These are phyloP conservation scores for Inonotus obliquus DNA, from an alignment of 1,284 basidiomycete species.

Conservation along the genomic window DNA sequence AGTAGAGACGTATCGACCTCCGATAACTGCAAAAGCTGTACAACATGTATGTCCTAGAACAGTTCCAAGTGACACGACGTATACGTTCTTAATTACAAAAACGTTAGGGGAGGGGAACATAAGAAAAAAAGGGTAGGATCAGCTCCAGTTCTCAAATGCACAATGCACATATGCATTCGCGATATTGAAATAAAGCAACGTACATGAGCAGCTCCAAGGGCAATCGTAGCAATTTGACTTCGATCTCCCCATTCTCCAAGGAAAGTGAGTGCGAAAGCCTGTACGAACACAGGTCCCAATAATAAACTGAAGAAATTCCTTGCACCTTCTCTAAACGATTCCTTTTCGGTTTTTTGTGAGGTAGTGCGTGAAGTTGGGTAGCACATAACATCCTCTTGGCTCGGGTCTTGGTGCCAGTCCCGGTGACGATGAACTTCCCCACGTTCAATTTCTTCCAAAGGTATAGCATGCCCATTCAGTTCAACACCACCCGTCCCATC, in stretches of 20 bases:
- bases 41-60: constrained; percentile 87
- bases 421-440: constrained; percentile 31
- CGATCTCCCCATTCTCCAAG: constrained; percentile 98
- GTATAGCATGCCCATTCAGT: constrained; percentile 39
- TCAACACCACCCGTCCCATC: constrained; percentile 37
- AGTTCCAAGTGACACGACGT: constrained; percentile 86
- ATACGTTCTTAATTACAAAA: constrained; percentile 49
- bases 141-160: too few species aligned
- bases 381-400: background rate
- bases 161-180: too few species aligned
- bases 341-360: constrained; percentile 19
- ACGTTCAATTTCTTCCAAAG: constrained; percentile 62
- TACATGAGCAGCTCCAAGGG: constrained; percentile 93
- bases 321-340: constrained; percentile 50
- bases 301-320: constrained; percentile 82
- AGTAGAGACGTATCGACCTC: constrained; percentile 86
- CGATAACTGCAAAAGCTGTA: constrained; percentile 86
- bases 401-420: background rate
- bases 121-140: too few species aligned
- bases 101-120: too few species aligned
- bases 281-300: constrained; percentile 91
- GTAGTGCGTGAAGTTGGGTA: background rate
- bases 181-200: constrained; percentile 31
- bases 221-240: constrained; percentile 96
- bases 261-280: constrained; percentile 94